Conservation (phyloP, 768 basidiomycete genomes). For the Fomitopsis serialis region DNA sequence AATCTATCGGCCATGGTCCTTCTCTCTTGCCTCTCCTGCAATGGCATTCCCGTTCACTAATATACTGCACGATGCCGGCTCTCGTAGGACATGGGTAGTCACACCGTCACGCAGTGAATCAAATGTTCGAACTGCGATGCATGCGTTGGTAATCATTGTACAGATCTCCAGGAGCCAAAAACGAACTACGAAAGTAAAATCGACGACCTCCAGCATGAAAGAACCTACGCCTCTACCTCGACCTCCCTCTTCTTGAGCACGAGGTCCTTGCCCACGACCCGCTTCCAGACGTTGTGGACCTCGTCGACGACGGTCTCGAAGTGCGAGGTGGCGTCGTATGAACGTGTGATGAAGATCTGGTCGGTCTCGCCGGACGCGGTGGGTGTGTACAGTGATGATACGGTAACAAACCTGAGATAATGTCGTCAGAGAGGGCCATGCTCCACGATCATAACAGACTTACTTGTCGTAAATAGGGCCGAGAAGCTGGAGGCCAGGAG, state of each 20-base stretch:
- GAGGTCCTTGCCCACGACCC: constrained; percentile 71
- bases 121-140: neutral
- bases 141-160: neutral
- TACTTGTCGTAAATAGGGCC: constrained; percentile 94
- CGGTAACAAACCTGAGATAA: constrained; percentile 72
- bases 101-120: too few relatives aligned
- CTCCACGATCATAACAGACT: neutral
- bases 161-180: constrained; percentile 6
- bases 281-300: constrained; percentile 93
- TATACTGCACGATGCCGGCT: too few relatives aligned
- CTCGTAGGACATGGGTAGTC: too few relatives aligned
- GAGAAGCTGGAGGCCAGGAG: constrained; percentile 86
- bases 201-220: neutral
- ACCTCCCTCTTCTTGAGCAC: constrained; percentile 86
- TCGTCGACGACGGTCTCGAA: constrained; percentile 99
- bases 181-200: neutral
- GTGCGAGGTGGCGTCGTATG: constrained; percentile 98
- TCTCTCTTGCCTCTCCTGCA: too few relatives aligned
- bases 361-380: constrained; percentile 76
- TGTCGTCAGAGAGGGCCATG: neutral
- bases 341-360: constrained; percentile 95
- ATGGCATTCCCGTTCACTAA: too few relatives aligned
- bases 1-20: too few relatives aligned
- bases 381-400: constrained; percentile 85
- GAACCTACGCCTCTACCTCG: constrained; percentile 45